Base-by-base conservation (phyloP, 495 filamentous ascomycete species). In the Aspergillus hancockii region DNA sequence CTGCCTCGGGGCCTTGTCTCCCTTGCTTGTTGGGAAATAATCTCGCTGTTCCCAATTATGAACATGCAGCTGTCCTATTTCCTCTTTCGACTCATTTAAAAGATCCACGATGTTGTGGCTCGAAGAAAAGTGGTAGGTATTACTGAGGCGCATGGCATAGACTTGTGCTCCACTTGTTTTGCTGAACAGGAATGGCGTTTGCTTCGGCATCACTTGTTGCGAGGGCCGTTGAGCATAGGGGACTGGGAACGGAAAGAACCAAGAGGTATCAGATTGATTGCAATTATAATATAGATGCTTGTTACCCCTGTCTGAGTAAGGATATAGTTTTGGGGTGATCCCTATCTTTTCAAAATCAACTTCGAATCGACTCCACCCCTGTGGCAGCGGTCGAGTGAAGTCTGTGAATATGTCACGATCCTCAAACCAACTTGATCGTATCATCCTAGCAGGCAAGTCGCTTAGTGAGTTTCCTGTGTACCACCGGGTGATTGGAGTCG, bases 161-260 rank as follows among this genome's bases (percentile, higher is more conserved):
- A 65, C 28, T 16, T 46, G 53, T 3, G 60, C 52, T 32, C 59
- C 32, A 16, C 60, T 52, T 8, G 68, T 71, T 14, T 52, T 59
- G 53, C 68, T 69, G 19, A 61, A 67, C 34, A 71, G 49, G 40
- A 65, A 71, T 14, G 52, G 54, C 47, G 67, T 66, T 49, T 67
- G 62, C 12, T 57, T 57, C 3, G 30, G 52, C n/a, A 58, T 34
- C 8, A 46, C 28, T 8, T 55, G 25, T 3, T 28, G 25, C 3
- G 7, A 3, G 51, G 23, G 30, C 19, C 1, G 49, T 43, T 10
- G 13, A 36, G 13, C 32, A 36, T 36, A 3, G 8, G 32, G 13
- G 10, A 36, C 32, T 2, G 13, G 32, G 8, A 36, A 36, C 8
- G 32, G 32, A 10, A 36, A 43, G 31, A 19, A 52, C 47, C 47